Evolutionary conservation across 768 basidiomycete species (phyloP), one percentile per base, ranked within the genome.

Genomic region (Boletus insuetus): DNA sequence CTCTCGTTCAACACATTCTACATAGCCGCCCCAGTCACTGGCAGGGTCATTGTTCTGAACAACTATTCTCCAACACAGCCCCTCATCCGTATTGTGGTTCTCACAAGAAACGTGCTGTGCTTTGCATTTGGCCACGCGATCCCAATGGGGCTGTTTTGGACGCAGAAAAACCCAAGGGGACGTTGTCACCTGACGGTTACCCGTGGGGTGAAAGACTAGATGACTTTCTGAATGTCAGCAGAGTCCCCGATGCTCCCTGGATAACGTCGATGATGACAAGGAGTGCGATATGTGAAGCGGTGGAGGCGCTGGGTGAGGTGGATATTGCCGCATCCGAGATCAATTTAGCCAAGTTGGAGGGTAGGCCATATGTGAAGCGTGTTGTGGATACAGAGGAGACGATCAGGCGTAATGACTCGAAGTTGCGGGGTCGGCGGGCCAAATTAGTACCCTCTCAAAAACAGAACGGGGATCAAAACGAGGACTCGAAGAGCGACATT

Each of bases 131-230:
- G 70, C 67, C 69, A 2, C 69, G 69, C 20, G 50, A 59, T 34
- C 62, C 63, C 0, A 46, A 59, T 0, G 70, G 70, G 51, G 10
- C 6, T 1, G 5, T 20, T 71, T 16, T 1, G 20, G 1, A 41
- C 39, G 3, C 26, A 4, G 14, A 29, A 7, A 20, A 26, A 1
- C 6, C 22, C 14, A 37, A 3, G 6, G 69, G 69, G 0, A 72
- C 54, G 39, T 8, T 54, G 6, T 61, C 63, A 4, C 62, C 59
- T 0, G 67, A 66, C 13, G 61, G 61, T 0, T 58, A 59, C 37
- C 51, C 59, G 6, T 71, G 70, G 70, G 69, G 59, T 4, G 67
- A 57, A 0, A 69, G 68, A 6, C 49, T 69, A 12, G 63, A 58
- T 29, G 70, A 73, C 37, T 48, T 72, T 35, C 71, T 42, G 34